These are phyloP conservation scores for Diaporthe sp. DNA, from an alignment of 2,329 filamentous ascomycete genomes.

Conservation along the genomic window DNA sequence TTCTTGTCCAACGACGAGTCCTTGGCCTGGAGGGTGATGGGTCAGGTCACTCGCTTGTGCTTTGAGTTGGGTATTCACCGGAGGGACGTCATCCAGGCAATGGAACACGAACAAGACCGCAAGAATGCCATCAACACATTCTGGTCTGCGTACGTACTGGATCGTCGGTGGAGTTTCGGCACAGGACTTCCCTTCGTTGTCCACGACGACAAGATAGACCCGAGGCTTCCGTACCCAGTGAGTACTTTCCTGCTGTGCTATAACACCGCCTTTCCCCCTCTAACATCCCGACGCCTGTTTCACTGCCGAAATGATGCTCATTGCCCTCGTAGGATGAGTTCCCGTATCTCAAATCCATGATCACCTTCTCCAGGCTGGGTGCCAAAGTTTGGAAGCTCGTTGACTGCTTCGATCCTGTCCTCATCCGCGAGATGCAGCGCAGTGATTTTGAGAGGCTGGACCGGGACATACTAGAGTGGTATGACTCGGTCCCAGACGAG, in stretches of 20 bases:
- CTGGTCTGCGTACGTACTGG: slow-evolving; percentile 89
- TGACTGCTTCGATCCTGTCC: slow-evolving; percentile 73
- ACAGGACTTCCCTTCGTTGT: slow-evolving; percentile 89
- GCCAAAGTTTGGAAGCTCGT: slow-evolving; percentile 91
- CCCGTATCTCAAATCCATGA: slow-evolving; percentile 87
- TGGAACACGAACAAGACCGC: slow-evolving; percentile 78
- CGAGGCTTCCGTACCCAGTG: slow-evolving; percentile 83
- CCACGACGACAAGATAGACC: slow-evolving; percentile 88
- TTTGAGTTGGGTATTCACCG: slow-evolving; percentile 88
- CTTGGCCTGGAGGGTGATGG: slow-evolving; percentile 88
- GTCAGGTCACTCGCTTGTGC: slow-evolving; percentile 84
- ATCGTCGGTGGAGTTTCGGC: slow-evolving; percentile 90
- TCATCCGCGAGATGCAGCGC: slow-evolving; percentile 75
- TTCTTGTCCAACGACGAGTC: slow-evolving; percentile 90
- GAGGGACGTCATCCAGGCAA: slow-evolving; percentile 78
- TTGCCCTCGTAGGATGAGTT: slow-evolving; percentile 58
- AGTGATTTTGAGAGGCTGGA: slow-evolving; percentile 87
- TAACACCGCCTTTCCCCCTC: not conserved
- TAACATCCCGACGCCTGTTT: not conserved
- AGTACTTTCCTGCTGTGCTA: slow-evolving; percentile 47
- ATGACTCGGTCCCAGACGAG: slow-evolving; percentile 78
- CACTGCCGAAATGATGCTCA: slow-evolving; percentile 41
- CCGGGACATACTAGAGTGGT: slow-evolving; percentile 89
- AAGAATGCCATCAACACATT: slow-evolving; percentile 79
- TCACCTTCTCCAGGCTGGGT: slow-evolving; percentile 84